Evolutionary conservation across 805 yeast genomes (phyloP), one percentile per base, ranked within the genome.

Genomic region (Starmera amethionina): DNA sequence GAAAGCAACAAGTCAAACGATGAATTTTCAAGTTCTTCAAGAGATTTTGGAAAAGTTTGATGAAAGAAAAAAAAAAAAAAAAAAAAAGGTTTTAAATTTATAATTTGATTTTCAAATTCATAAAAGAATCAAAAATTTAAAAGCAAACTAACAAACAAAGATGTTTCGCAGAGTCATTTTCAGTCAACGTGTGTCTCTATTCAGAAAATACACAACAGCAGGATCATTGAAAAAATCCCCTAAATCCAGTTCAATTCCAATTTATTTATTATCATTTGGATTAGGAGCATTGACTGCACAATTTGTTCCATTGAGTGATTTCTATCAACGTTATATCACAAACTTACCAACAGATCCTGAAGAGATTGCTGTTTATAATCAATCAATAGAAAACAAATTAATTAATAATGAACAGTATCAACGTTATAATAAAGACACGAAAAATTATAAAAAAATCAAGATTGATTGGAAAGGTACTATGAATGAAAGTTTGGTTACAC

Each of bases 401-500:
- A 53, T 59, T 9, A 34, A 44, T 2, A 63, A 68, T 41, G 68
- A 72, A 1, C 48, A 53, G 10, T 67, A 55, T 43, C 59, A 54
- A 25, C 48, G 27, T 22, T 22, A 65, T 53, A 44, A 63, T 55
- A 40, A 72, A 46, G 60, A 74, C 41, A 60, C 70, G 74, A 48
- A 67, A 51, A 50, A 67, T 55, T 43, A 75, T 65, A 72, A 72
- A 58, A 47, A 67, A 48, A 53, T 59, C 61, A 44, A 69, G 43
- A 34, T 50, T 19, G 41, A 37, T 32, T 45, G 45, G 28, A 46
- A 55, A 5, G 52, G 62, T 6, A 38, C 76, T 62, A 62, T 62
- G 12, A 68, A 77, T 47, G 61, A 72, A n/a, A 68, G 83, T 0
- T 61, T 88, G 36, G 63, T 75, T 3, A 72, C 70, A 2, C 88